phyloP scores from a whole-genome alignment of 192 early-diverging fungal species.

The Gryganskiella cystojenkinii region DNA sequence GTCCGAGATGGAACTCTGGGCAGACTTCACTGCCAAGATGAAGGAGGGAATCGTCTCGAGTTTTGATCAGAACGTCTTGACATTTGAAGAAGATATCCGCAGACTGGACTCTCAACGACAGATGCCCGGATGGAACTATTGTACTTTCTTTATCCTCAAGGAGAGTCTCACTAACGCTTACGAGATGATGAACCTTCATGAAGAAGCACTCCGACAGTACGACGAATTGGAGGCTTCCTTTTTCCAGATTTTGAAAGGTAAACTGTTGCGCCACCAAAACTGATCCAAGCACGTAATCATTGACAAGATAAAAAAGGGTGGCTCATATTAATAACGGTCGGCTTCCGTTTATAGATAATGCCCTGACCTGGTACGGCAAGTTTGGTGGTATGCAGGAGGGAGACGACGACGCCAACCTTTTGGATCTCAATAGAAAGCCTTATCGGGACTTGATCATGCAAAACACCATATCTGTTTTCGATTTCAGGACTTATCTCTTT shows the following conservation, averaged over 20 bases:
- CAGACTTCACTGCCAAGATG: constrained; percentile 74
- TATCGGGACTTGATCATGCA: constrained; percentile 92
- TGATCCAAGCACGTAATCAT: no score
- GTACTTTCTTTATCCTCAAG: constrained; percentile 96
- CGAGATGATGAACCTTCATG: constrained; percentile 87
- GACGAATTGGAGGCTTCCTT: constrained; percentile 98
- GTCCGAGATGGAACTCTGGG: constrained; percentile 75
- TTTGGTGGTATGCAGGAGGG: constrained; percentile 87
- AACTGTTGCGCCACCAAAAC: no score
- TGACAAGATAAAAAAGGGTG: no score
- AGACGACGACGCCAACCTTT: constrained; percentile 90
- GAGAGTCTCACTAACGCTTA: constrained; percentile 88
- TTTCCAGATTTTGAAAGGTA: constrained; percentile 89
- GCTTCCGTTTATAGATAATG: constrained; percentile 67
- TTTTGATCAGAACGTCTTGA: constrained; percentile 81
- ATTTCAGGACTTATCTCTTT: constrained; percentile 96
- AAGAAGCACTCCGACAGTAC: constrained; percentile 93
- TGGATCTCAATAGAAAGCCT: constrained; percentile 80
- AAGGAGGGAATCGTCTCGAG: constrained; percentile 78
- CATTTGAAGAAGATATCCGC: constrained; percentile 90
- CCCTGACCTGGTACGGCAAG: constrained; percentile 91
- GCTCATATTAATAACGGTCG: no score
- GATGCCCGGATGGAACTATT: constrained; percentile 99
- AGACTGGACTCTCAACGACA: constrained; percentile 91
- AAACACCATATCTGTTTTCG: constrained; percentile 93